These are phyloP conservation scores for Quercus ilex DNA, from an alignment of 306 rosid species.

Conservation along the genomic window DNA sequence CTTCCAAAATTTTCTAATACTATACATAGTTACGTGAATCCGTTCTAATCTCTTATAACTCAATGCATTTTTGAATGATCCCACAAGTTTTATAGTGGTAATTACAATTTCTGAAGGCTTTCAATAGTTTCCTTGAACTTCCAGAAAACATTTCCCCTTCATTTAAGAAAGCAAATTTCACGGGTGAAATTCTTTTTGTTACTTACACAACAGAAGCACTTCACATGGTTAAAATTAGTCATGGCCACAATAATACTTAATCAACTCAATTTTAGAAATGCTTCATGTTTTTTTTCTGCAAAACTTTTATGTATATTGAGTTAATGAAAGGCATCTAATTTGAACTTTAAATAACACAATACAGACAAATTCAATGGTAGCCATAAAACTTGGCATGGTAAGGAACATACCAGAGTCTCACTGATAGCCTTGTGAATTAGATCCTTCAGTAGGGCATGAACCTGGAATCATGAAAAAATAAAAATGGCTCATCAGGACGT, in stretches of 20 bases:
- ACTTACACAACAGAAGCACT: not conserved
- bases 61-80: not conserved
- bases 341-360: not conserved
- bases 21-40: not conserved
- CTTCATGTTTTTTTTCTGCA: not conserved
- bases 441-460: constrained; percentile 69
- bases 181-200: not conserved
- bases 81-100: not conserved
- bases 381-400: constrained; percentile 4
- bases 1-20: not conserved
- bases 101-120: not conserved
- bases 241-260: not conserved
- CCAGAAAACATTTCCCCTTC: not conserved
- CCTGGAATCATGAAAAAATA: constrained; percentile 42
- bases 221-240: not conserved
- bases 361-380: constrained; percentile 6
- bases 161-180: not conserved
- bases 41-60: not conserved
- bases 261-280: not conserved
- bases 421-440: constrained; percentile 74
- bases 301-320: not conserved
- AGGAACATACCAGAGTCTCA: constrained; percentile 67
- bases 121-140: not conserved
- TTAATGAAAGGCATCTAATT: not conserved
- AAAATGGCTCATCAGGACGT: constrained; percentile 15